Conservation (phyloP, 768 basidiomycete genomes). For the Mycena leptocephala region DNA sequence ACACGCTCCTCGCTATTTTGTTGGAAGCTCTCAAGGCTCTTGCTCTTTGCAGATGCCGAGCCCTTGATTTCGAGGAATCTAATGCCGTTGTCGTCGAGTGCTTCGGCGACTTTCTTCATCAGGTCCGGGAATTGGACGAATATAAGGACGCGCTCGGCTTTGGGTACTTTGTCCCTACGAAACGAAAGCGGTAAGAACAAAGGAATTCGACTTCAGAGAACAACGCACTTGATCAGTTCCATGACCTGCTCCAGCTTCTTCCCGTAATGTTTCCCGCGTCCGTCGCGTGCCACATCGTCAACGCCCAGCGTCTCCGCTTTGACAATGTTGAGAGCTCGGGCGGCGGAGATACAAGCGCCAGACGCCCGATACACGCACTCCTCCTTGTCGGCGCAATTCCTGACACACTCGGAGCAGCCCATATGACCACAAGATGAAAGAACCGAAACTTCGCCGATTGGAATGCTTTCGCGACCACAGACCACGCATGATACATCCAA, state of each 20-base stretch:
- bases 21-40: conserved; percentile 90
- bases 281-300: conserved; percentile 84
- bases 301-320: conserved; percentile 84
- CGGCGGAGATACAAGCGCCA: conserved; percentile 84
- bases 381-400: conserved; percentile 79
- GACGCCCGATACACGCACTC: conserved; percentile 85
- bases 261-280: conserved; percentile 84
- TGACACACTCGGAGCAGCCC: conserved; percentile 86
- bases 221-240: conserved; percentile 78
- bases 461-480: conserved; percentile 71
- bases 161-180: conserved; percentile 75
- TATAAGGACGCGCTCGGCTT: conserved; percentile 87
- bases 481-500: conserved; percentile 74
- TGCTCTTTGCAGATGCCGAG: conserved; percentile 82
- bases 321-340: conserved; percentile 88
- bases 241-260: conserved; percentile 88
- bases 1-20: conserved; percentile 84
- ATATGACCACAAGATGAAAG: conserved; percentile 95
- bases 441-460: conserved; percentile 82
- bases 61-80: conserved; percentile 88
- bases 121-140: conserved; percentile 98
- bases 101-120: conserved; percentile 92
- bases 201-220: background rate
- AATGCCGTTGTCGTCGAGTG: conserved; percentile 80
- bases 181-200: conserved; percentile 9